phyloP scores from a whole-genome alignment of 1,284 basidiomycete genomes.

The Ustilago tritici region DNA sequence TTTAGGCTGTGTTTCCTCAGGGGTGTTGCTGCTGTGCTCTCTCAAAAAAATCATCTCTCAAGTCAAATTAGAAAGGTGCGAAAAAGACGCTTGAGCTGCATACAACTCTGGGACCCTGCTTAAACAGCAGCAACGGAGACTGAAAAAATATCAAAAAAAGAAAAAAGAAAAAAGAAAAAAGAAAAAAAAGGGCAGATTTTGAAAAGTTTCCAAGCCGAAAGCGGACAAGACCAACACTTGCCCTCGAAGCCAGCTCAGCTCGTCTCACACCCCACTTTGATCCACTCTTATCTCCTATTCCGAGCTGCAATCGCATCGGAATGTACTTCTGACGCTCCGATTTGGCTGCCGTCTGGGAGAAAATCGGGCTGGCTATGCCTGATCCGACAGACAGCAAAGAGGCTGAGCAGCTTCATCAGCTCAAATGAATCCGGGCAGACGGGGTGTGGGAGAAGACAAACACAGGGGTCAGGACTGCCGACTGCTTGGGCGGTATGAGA shows the following conservation, averaged over 20 bases:
- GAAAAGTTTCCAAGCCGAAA: slow-evolving; percentile 12
- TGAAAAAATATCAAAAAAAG: slow-evolving; percentile 2
- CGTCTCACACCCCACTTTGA: background rate
- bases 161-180: background rate
- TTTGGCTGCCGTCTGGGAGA: background rate
- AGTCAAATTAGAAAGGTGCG: slow-evolving; percentile 38
- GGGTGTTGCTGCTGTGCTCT: slow-evolving; percentile 14
- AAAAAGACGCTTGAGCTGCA: slow-evolving; percentile 6
- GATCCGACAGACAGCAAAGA: background rate
- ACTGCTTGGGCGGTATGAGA: background rate
- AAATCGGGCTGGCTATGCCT: background rate
- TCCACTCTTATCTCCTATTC: background rate
- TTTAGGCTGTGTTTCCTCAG: slow-evolving; percentile 25
- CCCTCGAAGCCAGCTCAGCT: background rate
- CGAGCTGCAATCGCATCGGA: background rate
- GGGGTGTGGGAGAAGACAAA: no score
- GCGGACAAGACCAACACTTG: slow-evolving; percentile 18
- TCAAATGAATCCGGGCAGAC: background rate
- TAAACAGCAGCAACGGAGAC: slow-evolving; percentile 13
- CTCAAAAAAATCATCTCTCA: background rate
- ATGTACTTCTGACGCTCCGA: background rate
- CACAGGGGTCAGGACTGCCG: background rate
- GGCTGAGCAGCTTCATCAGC: background rate
- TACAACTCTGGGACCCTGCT: slow-evolving; percentile 18
- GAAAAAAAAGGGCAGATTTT: background rate